A percentile compares a stretch with the other conserved stretches of the same genome.
Evolutionary conservation across 805 yeast species (phyloP).

Genomic region (Yarrowia sp.): DNA sequence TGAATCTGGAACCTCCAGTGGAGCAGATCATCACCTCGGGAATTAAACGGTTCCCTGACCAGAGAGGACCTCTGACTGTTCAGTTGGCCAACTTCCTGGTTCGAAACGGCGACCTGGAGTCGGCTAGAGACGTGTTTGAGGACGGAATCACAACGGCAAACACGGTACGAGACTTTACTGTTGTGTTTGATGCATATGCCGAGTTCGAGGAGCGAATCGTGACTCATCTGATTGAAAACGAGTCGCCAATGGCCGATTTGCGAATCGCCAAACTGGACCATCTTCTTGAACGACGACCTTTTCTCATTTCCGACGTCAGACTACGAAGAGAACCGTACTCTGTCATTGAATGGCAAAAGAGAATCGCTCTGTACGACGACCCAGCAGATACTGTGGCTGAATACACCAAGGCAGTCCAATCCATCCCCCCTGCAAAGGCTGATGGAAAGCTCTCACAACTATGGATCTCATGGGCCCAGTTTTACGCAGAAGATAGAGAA

Average conservation of each 20-base stretch:
- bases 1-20: slow-evolving; percentile 45
- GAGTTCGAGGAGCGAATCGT: slow-evolving; percentile 64
- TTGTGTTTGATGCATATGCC: slow-evolving; percentile 66
- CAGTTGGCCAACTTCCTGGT: slow-evolving; percentile 59
- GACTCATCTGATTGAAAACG: slow-evolving; percentile 48
- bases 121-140: slow-evolving; percentile 57
- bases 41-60: slow-evolving; percentile 62
- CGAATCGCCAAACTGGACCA: slow-evolving; percentile 60
- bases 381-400: slow-evolving; percentile 58
- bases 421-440: slow-evolving; percentile 66
- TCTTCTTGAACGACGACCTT: slow-evolving; percentile 62
- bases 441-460: slow-evolving; percentile 57
- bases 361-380: slow-evolving; percentile 58
- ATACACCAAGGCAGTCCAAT: slow-evolving; percentile 68
- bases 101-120: slow-evolving; percentile 50
- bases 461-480: slow-evolving; percentile 73
- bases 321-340: slow-evolving; percentile 67
- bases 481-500: slow-evolving; percentile 66
- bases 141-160: slow-evolving; percentile 56
- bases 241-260: slow-evolving; percentile 49
- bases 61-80: slow-evolving; percentile 58
- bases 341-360: slow-evolving; percentile 71
- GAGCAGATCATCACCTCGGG: slow-evolving; percentile 52
- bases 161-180: slow-evolving; percentile 67
- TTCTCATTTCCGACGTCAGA: slow-evolving; percentile 70